phyloP scores from a whole-genome alignment of 768 basidiomycete species.

The Trametes gibbosa region DNA sequence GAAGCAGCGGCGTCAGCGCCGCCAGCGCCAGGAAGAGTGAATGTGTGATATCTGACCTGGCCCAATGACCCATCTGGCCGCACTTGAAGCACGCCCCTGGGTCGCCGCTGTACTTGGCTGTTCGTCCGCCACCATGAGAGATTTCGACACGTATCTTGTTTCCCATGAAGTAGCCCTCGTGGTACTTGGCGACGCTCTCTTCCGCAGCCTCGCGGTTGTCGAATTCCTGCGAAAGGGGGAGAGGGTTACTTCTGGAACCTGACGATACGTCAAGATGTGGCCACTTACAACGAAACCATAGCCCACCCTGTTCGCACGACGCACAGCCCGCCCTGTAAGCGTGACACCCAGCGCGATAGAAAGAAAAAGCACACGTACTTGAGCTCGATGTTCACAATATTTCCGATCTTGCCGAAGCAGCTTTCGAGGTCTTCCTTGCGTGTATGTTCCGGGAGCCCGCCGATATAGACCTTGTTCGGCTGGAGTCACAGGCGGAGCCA shows the following conservation, averaged over 20 bases:
- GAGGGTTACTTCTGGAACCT: not conserved
- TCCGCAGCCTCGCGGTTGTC: constrained; percentile 78
- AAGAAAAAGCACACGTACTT: constrained; percentile 53
- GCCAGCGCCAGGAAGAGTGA: not conserved
- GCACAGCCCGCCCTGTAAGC: constrained; percentile 21
- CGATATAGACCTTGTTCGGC: constrained; percentile 94
- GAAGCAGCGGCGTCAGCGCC: constrained; percentile 2
- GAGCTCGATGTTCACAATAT: constrained; percentile 72
- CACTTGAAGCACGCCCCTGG: constrained; percentile 89
- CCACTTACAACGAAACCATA: constrained; percentile 85
- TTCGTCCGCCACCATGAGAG: constrained; percentile 80
- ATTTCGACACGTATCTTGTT: constrained; percentile 88
- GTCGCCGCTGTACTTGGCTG: constrained; percentile 79
- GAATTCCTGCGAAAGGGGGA: constrained; percentile 60
- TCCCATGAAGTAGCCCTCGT: constrained; percentile 90
- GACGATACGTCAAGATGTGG: not conserved
- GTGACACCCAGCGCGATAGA: not conserved
- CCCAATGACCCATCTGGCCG: constrained; percentile 86
- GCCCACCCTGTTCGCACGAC: constrained; percentile 54
- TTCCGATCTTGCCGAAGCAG: constrained; percentile 85
- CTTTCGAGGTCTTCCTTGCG: constrained; percentile 81
- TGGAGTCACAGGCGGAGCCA: constrained; percentile 53
- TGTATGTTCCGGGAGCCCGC: constrained; percentile 84
- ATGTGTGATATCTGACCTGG: constrained; percentile 51
- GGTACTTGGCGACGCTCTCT: constrained; percentile 83